Evolutionary conservation across 345 rosid genomes (phyloP).

Genomic region (thale cress (Arabidopsis thaliana)): DNA sequence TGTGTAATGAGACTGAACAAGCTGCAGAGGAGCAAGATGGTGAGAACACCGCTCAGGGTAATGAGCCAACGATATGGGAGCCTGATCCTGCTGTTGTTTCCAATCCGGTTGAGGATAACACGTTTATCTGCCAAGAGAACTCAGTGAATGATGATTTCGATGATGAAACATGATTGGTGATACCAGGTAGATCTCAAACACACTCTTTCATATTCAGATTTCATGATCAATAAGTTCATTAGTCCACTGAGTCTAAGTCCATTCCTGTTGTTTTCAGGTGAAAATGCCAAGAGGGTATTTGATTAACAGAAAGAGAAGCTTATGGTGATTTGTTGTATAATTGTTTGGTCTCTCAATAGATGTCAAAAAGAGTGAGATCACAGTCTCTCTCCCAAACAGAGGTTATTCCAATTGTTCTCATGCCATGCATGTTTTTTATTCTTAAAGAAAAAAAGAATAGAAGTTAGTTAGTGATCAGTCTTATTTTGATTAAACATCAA

Average conservation of each 20-base stretch:
- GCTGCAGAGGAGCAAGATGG: conserved; percentile 54
- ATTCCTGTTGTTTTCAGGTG: conserved; percentile 32
- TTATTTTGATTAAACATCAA: not conserved
- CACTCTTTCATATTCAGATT: not conserved
- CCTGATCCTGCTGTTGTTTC: conserved; percentile 46
- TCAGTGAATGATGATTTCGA: conserved; percentile 89
- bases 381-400: conserved; percentile 22
- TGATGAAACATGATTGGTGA: conserved; percentile 63
- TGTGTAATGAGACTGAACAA: conserved; percentile 53
- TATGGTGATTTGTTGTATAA: conserved; percentile 35
- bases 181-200: conserved; percentile 55
- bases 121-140: conserved; percentile 81
- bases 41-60: conserved; percentile 51
- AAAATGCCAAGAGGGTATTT: conserved; percentile 13
- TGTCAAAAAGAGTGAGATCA: conserved; percentile 31
- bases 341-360: conserved; percentile 35
- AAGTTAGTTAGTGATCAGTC: conserved; percentile 2
- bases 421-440: conserved; percentile 7
- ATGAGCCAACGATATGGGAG: conserved; percentile 68
- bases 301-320: conserved; percentile 27
- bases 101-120: conserved; percentile 60
- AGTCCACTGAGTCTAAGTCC: conserved; percentile 5
- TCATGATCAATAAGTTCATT: not conserved
- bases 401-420: conserved; percentile 31
- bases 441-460: not conserved